A percentile compares a stretch with the other conserved stretches of the same genome.
phyloP scores from a whole-genome alignment of 148 eudicot species.

The Camellia lanceoleosa region DNA sequence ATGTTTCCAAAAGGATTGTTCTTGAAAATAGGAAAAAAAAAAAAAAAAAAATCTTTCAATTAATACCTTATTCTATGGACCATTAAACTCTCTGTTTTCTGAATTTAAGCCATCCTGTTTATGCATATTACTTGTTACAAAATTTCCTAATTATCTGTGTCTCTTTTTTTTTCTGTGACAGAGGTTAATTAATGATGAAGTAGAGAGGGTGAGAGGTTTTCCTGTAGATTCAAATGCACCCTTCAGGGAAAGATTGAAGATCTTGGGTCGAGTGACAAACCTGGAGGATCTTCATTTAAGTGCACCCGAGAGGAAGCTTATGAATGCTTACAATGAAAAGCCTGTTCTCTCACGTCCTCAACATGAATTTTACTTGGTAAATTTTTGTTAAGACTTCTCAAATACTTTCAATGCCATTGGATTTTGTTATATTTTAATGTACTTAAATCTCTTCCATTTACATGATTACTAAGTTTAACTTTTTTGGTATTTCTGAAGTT shows the following conservation, averaged over 20 bases:
- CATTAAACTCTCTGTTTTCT: not conserved
- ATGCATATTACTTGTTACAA: not conserved
- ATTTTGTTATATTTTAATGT: no score
- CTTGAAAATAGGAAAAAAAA: not conserved
- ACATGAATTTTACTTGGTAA: slow-evolving; percentile 82
- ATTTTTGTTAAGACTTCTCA: not conserved
- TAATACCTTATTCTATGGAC: not conserved
- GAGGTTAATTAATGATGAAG: slow-evolving; percentile 79
- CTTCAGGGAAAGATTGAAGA: slow-evolving; percentile 84
- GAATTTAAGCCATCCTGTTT: not conserved
- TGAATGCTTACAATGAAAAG: slow-evolving; percentile 88
- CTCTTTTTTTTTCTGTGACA: slow-evolving; percentile 23
- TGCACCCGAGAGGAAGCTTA: slow-evolving; percentile 71
- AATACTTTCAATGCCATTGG: not conserved
- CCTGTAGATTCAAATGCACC: slow-evolving; percentile 59
- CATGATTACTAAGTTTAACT: no score
- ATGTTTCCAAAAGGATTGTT: not conserved
- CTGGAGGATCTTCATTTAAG: slow-evolving; percentile 67
- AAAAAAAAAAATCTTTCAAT: not conserved
- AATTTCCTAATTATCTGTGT: slow-evolving; percentile 1
- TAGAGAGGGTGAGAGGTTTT: slow-evolving; percentile 66
- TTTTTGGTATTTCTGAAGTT: no score
- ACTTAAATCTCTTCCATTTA: no score
- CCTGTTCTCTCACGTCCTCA: slow-evolving; percentile 98
- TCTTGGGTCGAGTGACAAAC: slow-evolving; percentile 72